phyloP scores from a whole-genome alignment of 192 early-diverging fungal species.

The Backusella luteola region DNA sequence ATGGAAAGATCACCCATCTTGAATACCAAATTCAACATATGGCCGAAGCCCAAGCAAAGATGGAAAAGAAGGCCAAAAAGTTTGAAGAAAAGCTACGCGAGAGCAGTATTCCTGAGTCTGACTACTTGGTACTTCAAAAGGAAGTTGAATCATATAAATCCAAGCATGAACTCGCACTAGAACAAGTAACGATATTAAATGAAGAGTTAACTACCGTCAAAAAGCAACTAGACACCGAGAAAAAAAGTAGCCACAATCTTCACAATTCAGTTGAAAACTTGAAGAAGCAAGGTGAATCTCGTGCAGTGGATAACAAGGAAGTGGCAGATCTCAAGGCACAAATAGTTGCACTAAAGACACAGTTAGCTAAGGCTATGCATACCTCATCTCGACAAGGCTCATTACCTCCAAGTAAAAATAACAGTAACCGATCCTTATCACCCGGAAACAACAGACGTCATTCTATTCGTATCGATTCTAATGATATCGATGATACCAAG shows the following conservation, averaged over 20 bases:
- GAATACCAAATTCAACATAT: slow-evolving; percentile 64
- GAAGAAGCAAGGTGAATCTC: slow-evolving; percentile 49
- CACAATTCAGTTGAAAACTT: slow-evolving; percentile 44
- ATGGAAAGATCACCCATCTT: slow-evolving; percentile 55
- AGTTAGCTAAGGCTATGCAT: slow-evolving; percentile 65
- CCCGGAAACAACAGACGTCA: neutral
- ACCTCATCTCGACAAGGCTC: slow-evolving; percentile 31
- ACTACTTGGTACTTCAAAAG: slow-evolving; percentile 54
- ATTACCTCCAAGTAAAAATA: neutral
- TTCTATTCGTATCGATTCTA: neutral
- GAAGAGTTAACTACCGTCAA: slow-evolving; percentile 56
- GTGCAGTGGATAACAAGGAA: slow-evolving; percentile 42
- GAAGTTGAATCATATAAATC: slow-evolving; percentile 57
- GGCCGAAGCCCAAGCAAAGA: slow-evolving; percentile 73
- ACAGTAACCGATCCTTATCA: neutral
- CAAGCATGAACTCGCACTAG: slow-evolving; percentile 54
- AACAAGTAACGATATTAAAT: slow-evolving; percentile 57
- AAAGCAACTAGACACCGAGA: slow-evolving; percentile 47
- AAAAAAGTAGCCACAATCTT: slow-evolving; percentile 69
- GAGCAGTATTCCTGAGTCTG: slow-evolving; percentile 44
- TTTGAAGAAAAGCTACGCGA: slow-evolving; percentile 46
- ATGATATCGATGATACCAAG: neutral
- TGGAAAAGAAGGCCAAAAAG: slow-evolving; percentile 55
- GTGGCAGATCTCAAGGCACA: slow-evolving; percentile 70
- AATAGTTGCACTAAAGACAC: slow-evolving; percentile 72